Evolutionary conservation across 495 filamentous ascomycete genomes (phyloP).

Genomic region (Letharia columbiana): DNA sequence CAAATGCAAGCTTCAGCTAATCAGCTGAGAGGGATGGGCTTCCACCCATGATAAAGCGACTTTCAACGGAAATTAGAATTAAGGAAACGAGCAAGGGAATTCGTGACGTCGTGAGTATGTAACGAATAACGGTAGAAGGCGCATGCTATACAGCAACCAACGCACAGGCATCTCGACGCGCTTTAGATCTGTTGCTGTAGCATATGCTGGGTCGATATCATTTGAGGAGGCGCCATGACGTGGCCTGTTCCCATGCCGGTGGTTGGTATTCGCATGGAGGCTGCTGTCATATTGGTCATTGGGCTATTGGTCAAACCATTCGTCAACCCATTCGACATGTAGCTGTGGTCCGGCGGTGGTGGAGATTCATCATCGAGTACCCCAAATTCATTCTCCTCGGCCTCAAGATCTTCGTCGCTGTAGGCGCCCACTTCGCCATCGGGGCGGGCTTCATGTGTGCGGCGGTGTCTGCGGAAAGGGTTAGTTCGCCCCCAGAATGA

Average conservation of each 20-base stretch:
- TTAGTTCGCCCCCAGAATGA: slow-evolving; percentile 28
- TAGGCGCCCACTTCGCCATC: slow-evolving; percentile 56
- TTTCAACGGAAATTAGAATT: background rate
- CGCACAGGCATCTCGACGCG: background rate
- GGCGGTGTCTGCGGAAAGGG: slow-evolving; percentile 64
- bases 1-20: background rate
- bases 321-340: slow-evolving; percentile 17
- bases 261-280: slow-evolving; percentile 32
- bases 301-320: slow-evolving; percentile 28
- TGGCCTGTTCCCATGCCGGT: slow-evolving; percentile 37
- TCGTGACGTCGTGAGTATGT: slow-evolving; percentile 2
- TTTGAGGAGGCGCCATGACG: slow-evolving; percentile 39
- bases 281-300: slow-evolving; percentile 46
- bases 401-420: slow-evolving; percentile 71
- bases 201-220: slow-evolving; percentile 32
- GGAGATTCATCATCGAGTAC: slow-evolving; percentile 70
- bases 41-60: background rate
- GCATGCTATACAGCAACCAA: background rate
- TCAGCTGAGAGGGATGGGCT: background rate
- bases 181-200: slow-evolving; percentile 32
- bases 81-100: background rate
- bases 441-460: slow-evolving; percentile 77
- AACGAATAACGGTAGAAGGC: background rate
- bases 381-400: slow-evolving; percentile 61
- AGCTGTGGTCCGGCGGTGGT: slow-evolving; percentile 31